Base-by-base conservation (phyloP, 345 rosid species). In the Arabidopsis suecica region DNA sequence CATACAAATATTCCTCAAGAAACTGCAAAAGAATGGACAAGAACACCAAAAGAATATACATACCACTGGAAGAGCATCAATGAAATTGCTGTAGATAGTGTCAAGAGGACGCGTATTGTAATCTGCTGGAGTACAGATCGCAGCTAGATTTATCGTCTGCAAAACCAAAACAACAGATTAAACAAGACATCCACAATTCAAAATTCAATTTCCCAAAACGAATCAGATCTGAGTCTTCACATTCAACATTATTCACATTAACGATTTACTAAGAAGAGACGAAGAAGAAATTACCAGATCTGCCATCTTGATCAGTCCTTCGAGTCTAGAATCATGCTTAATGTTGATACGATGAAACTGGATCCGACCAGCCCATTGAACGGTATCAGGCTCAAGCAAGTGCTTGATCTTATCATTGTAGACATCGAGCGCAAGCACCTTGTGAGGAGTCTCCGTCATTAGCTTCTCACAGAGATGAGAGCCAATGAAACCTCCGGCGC, bases 51-150 rank as follows among this genome's bases (percentile, higher is more conserved):
- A 34, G 2, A 38, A 68, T 23, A 45, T 6, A 72, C 86, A 30
- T 85, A 96, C 99, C 93, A 96, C 99, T 1, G 99, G 99, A 37
- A 96, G 97, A 55, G 98, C 99, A 79, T 96, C 99, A 16, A 91
- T 88, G 85, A 96, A 96, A 75, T 96, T 96, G 85, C 99, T 96
- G 88, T 93, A 96, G 82, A 93, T 96, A 38, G 98, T 96, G 68
- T 96, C 98, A 66, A 96, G 87, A 3, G 99, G 98, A 67, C 99
- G 98, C 40, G 99, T 96, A 81, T 96, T 96, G 83, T 96, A 96
- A 81, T 96, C 99, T 1, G 99, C 99, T 33, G 99, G 99, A 47
- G 98, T 96, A 78, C 99, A 96, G 83, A 96, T 96, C 80, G 99
- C 99, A 14, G 99, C 99, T 1, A 96, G 90, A 85, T 96, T 96